Evolutionary conservation across 192 early-diverging fungal genomes (phyloP).

Genomic region (Podila minutissima): DNA sequence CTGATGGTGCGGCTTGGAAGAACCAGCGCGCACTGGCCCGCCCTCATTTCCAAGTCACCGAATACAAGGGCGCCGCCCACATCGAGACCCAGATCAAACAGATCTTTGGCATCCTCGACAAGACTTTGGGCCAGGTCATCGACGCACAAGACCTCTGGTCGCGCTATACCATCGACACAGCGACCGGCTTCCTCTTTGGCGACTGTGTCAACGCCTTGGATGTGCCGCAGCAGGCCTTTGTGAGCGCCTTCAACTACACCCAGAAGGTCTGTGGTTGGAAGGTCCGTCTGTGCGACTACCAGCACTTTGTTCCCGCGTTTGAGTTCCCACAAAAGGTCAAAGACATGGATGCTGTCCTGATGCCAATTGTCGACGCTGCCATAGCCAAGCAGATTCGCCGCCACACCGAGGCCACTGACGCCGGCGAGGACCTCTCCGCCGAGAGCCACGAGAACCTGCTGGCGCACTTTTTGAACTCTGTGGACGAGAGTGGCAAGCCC

Average conservation of each 20-base stretch:
- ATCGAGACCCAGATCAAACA: slow-evolving; percentile 53
- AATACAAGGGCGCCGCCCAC: slow-evolving; percentile 50
- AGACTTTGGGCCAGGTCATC: slow-evolving; percentile 24
- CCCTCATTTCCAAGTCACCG: slow-evolving; percentile 52
- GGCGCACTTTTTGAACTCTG: slow-evolving; percentile 45
- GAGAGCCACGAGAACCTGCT: slow-evolving; percentile 36
- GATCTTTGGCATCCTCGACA: slow-evolving; percentile 44
- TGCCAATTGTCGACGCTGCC: slow-evolving; percentile 42
- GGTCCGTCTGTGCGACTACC: slow-evolving; percentile 47
- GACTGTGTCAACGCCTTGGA: slow-evolving; percentile 39
- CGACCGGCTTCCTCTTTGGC: slow-evolving; percentile 48
- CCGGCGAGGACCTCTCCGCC: slow-evolving; percentile 8
- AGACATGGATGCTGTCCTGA: slow-evolving; percentile 39
- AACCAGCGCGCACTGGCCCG: slow-evolving; percentile 49
- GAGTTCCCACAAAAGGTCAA: slow-evolving; percentile 52
- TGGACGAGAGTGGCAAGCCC: slow-evolving; percentile 47
- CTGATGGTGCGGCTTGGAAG: slow-evolving; percentile 48
- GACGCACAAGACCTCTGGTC: slow-evolving; percentile 51
- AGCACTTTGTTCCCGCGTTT: slow-evolving; percentile 14
- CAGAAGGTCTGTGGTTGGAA: slow-evolving; percentile 52
- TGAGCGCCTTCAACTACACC: slow-evolving; percentile 45
- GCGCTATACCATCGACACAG: slow-evolving; percentile 49
- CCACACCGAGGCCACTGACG: slow-evolving; percentile 6
- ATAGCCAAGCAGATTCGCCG: slow-evolving; percentile 36
- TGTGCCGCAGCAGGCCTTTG: slow-evolving; percentile 44